Base-by-base conservation (phyloP, 2,329 filamentous ascomycete species). In the Tolypocladium cylindrosporum region DNA sequence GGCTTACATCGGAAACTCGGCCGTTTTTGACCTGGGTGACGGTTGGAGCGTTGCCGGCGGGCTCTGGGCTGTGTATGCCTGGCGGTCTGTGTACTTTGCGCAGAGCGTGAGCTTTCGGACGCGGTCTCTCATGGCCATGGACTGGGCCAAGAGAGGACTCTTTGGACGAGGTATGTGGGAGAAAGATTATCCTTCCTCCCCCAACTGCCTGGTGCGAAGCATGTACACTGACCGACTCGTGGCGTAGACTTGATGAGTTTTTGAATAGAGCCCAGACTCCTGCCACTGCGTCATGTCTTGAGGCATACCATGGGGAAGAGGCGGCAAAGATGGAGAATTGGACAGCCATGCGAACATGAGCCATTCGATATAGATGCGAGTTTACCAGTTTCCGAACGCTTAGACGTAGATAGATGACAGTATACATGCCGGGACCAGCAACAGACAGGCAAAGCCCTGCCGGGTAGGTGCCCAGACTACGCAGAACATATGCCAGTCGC, bases 81-180 rank as follows among this genome's bases (percentile, higher is more conserved):
- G 94, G 94, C 80, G 94, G 61, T 92, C 90, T 63, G 88, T 97
- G 16, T 99, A 99, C 75, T 99, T 99, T 77, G 91, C 94, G 14
- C 91, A 99, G 79, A 96, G 91, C 68, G 94, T 99, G 54, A 97
- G 92, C 73, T 81, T 97, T 60, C 80, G 94, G 64, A 99, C 94
- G 34, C 84, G 93, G 61, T 83, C 91, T 63, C 74, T 99, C 68
- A 79, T 99, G 73, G 91, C 91, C 21, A 97, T 99, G 94, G 94
- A 99, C 72, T 99, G 94, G 94, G 87, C 85, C n/a, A 99, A 97
- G 83, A 82, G 95, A 70, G 90, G 91, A 14, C 74, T 99, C 27
- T 99, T 99, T 77, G 94, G 94, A 64, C 83, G 94, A 86, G 94
- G 93, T 97, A 75, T 77, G 87, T 78, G 58, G 39, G 16, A n/a